A percentile compares a stretch with the other conserved stretches of the same genome.
phyloP scores from a whole-genome alignment of 1,139 yeast species.

The Wickerhamomyces sp. region DNA sequence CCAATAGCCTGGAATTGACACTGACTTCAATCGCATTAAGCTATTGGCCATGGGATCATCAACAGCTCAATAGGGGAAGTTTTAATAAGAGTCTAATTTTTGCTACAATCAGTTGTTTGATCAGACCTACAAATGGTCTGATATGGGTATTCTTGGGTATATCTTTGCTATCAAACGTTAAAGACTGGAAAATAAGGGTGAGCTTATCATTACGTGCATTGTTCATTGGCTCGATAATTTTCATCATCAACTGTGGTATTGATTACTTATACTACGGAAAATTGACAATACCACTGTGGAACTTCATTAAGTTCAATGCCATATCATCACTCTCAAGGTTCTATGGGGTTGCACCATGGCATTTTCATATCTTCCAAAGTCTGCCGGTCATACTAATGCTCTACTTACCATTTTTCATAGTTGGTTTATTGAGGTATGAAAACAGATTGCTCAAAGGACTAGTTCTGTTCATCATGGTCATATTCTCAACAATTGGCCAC shows the following conservation, averaged over 20 bases:
- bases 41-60: slow-evolving; percentile 63
- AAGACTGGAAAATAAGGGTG: slow-evolving; percentile 5
- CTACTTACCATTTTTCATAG: slow-evolving; percentile 54
- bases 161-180: slow-evolving; percentile 12
- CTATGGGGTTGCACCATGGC: slow-evolving; percentile 84
- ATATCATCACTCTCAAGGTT: slow-evolving; percentile 68
- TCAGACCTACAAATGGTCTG: slow-evolving; percentile 79
- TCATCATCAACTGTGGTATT: slow-evolving; percentile 34
- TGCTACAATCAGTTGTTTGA: slow-evolving; percentile 56
- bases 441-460: slow-evolving; percentile 17
- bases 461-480: slow-evolving; percentile 36
- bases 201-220: slow-evolving; percentile 23
- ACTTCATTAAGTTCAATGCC: slow-evolving; percentile 74
- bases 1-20: slow-evolving; percentile 76
- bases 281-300: slow-evolving; percentile 57
- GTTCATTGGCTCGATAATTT: slow-evolving; percentile 24
- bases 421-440: slow-evolving; percentile 32
- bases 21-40: slow-evolving; percentile 66
- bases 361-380: slow-evolving; percentile 79
- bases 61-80: slow-evolving; percentile 14
- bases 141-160: slow-evolving; percentile 67
- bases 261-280: slow-evolving; percentile 61
- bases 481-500: slow-evolving; percentile 67
- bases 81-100: slow-evolving; percentile 29
- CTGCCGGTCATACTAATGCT: slow-evolving; percentile 70